Conservation (phyloP, 257 asterid species). For the Solanum sejunctum region DNA sequence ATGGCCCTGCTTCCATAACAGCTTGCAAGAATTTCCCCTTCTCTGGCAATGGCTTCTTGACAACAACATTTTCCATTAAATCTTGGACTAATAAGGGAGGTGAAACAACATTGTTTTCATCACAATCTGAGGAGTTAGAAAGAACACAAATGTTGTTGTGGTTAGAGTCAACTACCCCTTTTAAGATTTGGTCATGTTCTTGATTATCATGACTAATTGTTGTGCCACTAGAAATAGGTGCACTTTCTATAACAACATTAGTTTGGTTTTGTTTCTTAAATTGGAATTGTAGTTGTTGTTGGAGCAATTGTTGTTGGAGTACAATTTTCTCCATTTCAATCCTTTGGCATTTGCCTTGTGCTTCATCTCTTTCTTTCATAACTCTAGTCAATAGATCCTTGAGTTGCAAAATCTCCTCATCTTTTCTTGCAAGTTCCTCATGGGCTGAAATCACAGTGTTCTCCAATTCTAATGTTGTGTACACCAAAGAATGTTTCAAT, state of each 20-base stretch:
- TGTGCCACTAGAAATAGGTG: conserved; percentile 32
- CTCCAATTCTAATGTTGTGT: conserved; percentile 73
- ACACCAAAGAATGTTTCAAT: conserved; percentile 61
- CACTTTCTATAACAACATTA: conserved; percentile 6
- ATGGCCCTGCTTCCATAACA: conserved; percentile 91
- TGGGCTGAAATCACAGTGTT: conserved; percentile 52
- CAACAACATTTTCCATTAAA: conserved; percentile 14
- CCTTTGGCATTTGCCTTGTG: conserved; percentile 30
- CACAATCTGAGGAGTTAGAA: conserved; percentile 24
- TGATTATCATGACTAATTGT: conserved; percentile 41
- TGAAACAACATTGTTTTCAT: conserved; percentile 22
- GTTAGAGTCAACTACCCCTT: conserved; percentile 14
- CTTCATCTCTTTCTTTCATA: conserved; percentile 65
- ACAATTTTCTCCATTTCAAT: conserved; percentile 36
- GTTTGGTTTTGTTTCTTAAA: conserved; percentile 1
- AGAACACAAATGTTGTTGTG: conserved; percentile 19
- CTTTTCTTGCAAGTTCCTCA: conserved; percentile 76
- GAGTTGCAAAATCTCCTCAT: conserved; percentile 69
- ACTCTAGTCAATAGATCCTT: conserved; percentile 36
- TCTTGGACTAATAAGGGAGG: conserved; percentile 5
- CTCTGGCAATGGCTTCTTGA: conserved; percentile 52
- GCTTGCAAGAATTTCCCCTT: conserved; percentile 81
- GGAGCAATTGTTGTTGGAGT: conserved; percentile 31
- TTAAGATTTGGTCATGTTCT: neutral
- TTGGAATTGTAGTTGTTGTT: neutral